A percentile compares a stretch with the other conserved stretches of the same genome.
Conservation (phyloP, 306 rosid species). For the Ammopiptanthus mongolicus region DNA sequence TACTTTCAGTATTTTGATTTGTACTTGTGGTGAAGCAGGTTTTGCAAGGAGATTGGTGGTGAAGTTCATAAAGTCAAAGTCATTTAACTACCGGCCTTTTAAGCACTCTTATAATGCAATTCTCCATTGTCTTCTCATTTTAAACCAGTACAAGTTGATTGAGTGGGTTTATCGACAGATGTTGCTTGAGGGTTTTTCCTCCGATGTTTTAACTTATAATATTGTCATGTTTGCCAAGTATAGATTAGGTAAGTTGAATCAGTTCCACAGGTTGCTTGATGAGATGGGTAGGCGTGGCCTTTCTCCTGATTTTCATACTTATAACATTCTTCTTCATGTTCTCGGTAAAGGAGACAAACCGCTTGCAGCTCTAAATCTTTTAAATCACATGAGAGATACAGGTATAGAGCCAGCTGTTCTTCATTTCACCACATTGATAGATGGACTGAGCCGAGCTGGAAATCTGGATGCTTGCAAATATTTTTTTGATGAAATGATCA, state of each 20-base stretch:
- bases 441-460: constrained; percentile 91
- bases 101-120: constrained; percentile 79
- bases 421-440: constrained; percentile 91
- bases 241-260: constrained; percentile 78
- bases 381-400: constrained; percentile 72
- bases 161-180: constrained; percentile 92
- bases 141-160: constrained; percentile 73
- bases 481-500: constrained; percentile 68
- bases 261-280: constrained; percentile 63
- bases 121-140: constrained; percentile 56
- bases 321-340: constrained; percentile 79
- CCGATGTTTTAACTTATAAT: constrained; percentile 77
- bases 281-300: constrained; percentile 81
- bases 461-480: constrained; percentile 74
- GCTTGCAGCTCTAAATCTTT: constrained; percentile 67
- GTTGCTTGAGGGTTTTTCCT: constrained; percentile 60
- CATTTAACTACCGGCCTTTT: constrained; percentile 71
- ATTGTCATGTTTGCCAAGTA: constrained; percentile 69
- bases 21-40: constrained; percentile 84
- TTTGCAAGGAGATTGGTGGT: constrained; percentile 67
- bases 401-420: constrained; percentile 75
- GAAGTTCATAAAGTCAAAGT: constrained; percentile 69
- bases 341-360: constrained; percentile 83
- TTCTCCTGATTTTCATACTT: constrained; percentile 83
- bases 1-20: constrained; percentile 65